phyloP scores from a whole-genome alignment of 306 rosid species.

The Hippophae gyantsensis region DNA sequence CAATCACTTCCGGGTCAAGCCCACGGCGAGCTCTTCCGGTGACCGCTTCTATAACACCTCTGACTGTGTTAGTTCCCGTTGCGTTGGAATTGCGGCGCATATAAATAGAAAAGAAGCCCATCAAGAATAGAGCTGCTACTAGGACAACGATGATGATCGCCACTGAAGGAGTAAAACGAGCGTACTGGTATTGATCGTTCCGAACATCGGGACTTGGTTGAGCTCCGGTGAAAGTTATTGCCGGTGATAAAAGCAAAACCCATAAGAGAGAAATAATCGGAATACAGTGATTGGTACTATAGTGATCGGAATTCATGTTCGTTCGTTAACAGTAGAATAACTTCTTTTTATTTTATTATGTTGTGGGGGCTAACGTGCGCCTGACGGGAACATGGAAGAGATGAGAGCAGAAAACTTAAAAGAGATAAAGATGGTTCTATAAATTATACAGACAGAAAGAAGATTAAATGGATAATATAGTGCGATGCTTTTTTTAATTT shows the following conservation, averaged over 20 bases:
- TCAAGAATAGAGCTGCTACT: constrained; percentile 60
- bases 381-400: no score
- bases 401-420: background rate
- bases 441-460: background rate
- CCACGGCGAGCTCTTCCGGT: constrained; percentile 55
- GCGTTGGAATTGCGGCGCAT: constrained; percentile 52
- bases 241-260: constrained; percentile 16
- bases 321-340: background rate
- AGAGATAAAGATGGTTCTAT: background rate
- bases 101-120: constrained; percentile 77
- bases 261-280: background rate
- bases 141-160: constrained; percentile 52
- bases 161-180: constrained; percentile 42
- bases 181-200: constrained; percentile 11
- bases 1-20: constrained; percentile 38
- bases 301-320: background rate
- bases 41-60: background rate
- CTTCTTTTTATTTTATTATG: background rate
- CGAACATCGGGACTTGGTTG: background rate
- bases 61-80: background rate
- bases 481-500: no score
- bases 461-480: no score
- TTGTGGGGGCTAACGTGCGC: constrained; percentile 8
- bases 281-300: background rate
- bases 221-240: constrained; percentile 7